Conservation (phyloP, 2,329 filamentous ascomycete genomes). For the Neonectria hederae region DNA sequence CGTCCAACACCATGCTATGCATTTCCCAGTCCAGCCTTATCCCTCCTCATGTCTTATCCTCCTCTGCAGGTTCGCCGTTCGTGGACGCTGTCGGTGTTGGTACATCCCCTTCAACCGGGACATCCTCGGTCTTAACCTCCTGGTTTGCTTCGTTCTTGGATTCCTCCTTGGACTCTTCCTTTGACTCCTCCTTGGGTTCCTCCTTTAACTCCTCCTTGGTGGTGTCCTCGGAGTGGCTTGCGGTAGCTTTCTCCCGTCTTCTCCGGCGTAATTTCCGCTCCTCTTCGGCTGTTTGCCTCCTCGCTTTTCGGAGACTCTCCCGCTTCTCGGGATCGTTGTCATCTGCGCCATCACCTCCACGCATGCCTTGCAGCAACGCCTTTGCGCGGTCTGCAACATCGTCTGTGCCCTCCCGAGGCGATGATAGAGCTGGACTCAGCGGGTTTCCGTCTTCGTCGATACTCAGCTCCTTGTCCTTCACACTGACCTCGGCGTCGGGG, state of each 20-base stretch:
- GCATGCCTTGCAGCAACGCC: conserved; percentile 83
- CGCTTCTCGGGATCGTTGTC: conserved; percentile 61
- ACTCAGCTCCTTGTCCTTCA: conserved; percentile 47
- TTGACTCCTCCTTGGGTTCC: neutral
- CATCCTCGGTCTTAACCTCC: conserved; percentile 27
- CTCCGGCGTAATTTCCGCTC: conserved; percentile 75
- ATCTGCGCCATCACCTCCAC: conserved; percentile 70
- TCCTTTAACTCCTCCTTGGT: conserved; percentile 31
- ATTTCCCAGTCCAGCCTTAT: conserved; percentile 30
- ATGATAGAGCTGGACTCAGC: conserved; percentile 60
- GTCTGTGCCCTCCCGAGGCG: conserved; percentile 63
- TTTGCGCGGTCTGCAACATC: conserved; percentile 89
- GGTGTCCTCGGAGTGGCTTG: conserved; percentile 45
- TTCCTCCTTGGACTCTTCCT: neutral
- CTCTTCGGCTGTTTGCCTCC: conserved; percentile 80
- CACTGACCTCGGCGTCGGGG: conserved; percentile 61
- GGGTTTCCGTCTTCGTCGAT: conserved; percentile 60
- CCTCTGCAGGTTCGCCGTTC: conserved; percentile 25
- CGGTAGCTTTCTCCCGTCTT: conserved; percentile 68
- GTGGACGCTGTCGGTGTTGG: conserved; percentile 33
- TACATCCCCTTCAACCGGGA: conserved; percentile 29
- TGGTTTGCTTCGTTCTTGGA: conserved; percentile 26
- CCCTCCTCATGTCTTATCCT: conserved; percentile 33
- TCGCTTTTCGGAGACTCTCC: conserved; percentile 67
- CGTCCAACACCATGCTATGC: conserved; percentile 40